Conservation (phyloP, 345 rosid genomes). For the Syzygium oleosum region DNA sequence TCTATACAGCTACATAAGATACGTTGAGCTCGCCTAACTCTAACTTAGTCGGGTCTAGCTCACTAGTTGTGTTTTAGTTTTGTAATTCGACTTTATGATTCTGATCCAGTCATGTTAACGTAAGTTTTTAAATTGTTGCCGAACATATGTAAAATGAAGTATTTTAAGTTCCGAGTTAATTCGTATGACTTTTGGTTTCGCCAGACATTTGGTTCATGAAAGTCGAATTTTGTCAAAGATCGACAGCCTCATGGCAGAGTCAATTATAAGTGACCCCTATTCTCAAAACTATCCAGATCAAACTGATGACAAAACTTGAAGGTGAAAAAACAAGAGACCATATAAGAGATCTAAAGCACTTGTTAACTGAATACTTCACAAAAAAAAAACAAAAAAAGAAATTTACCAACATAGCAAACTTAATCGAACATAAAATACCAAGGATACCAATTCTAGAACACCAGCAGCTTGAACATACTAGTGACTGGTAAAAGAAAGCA, state of each 20-base stretch:
- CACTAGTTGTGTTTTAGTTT: not conserved
- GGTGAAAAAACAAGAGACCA: not conserved
- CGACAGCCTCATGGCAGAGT: not conserved
- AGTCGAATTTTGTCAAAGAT: not conserved
- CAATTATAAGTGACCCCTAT: not conserved
- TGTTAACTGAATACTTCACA: not conserved
- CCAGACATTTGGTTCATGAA: not conserved
- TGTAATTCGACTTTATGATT: not conserved
- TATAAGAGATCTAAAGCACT: not conserved
- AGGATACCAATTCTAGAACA: not conserved
- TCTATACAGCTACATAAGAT: not conserved
- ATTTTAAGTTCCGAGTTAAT: not conserved
- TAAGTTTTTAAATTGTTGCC: not conserved
- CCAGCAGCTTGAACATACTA: not conserved
- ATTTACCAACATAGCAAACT: not conserved
- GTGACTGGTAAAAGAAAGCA: not conserved
- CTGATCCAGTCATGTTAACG: not conserved
- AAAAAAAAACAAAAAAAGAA: not conserved
- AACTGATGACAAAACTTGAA: not conserved
- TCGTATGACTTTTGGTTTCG: not conserved
- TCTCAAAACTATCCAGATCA: not conserved
- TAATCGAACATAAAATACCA: not conserved
- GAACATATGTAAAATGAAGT: not conserved
- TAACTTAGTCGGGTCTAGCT: not conserved
- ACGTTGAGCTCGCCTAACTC: not conserved